A percentile compares a stretch with the other conserved stretches of the same genome.
Conservation (phyloP, 352 stramenopile species). For the Peronospora farinosa region DNA sequence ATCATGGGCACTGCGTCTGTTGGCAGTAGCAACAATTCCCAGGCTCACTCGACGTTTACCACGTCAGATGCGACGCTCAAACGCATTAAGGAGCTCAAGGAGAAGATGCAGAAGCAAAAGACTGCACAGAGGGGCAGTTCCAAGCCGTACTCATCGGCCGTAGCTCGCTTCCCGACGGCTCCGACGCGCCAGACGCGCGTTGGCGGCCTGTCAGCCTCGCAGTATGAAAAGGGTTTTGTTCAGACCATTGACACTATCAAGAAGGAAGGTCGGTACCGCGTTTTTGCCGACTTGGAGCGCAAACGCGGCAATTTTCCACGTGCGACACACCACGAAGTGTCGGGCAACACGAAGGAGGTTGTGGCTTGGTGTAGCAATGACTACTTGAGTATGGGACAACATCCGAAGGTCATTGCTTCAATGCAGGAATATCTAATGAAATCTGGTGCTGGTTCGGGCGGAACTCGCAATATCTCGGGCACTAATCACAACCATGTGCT, state of each 20-base stretch:
- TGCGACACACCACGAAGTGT: conserved; percentile 63
- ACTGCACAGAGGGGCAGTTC: conserved; percentile 17
- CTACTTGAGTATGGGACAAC: conserved; percentile 88
- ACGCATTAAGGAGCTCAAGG: conserved; percentile 68
- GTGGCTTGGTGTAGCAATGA: conserved; percentile 88
- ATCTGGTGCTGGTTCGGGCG: conserved; percentile 73
- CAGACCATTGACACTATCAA: conserved; percentile 80
- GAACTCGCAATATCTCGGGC: conserved; percentile 87
- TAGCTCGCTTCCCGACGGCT: conserved; percentile 51
- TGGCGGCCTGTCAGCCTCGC: conserved; percentile 45
- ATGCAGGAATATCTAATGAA: conserved; percentile 83
- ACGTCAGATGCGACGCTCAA: conserved; percentile 61
- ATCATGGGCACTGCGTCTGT: conserved; percentile 58
- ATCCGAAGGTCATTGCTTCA: conserved; percentile 77
- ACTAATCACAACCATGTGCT: conserved; percentile 89
- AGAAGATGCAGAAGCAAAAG: conserved; percentile 42
- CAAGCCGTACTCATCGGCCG: conserved; percentile 37
- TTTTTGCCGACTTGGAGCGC: conserved; percentile 84
- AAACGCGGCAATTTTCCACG: conserved; percentile 80
- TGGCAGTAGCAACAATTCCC: conserved; percentile 39
- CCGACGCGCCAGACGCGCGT: conserved; percentile 51
- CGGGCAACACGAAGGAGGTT: conserved; percentile 74
- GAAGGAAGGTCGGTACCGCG: conserved; percentile 80
- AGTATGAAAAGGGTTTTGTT: conserved; percentile 70
- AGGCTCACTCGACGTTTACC: conserved; percentile 52